These are phyloP conservation scores for Paraphaeosphaeria sporulosa DNA, from an alignment of 2,329 filamentous ascomycete species.

Conservation along the genomic window DNA sequence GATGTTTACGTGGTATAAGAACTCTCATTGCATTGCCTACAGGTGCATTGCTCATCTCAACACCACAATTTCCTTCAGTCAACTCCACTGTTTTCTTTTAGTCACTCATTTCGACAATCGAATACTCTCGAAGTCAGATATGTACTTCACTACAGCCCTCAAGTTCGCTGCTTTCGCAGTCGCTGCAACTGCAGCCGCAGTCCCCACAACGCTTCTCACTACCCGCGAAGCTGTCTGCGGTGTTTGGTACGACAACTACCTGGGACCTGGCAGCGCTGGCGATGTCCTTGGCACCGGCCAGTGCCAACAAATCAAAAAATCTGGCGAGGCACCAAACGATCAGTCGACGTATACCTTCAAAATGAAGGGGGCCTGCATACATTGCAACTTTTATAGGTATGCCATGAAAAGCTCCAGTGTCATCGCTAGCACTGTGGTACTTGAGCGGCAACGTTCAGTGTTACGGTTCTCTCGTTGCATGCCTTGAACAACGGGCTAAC, in stretches of 20 bases:
- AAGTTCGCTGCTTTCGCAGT: neutral
- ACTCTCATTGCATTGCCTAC: neutral
- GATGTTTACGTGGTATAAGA: neutral
- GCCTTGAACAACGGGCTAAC: neutral
- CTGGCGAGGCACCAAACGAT: neutral
- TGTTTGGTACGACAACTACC: neutral
- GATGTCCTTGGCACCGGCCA: constrained; percentile 1
- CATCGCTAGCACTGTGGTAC: no score
- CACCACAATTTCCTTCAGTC: neutral
- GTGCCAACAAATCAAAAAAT: constrained; percentile 3
- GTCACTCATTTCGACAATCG: neutral
- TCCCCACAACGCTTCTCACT: neutral
- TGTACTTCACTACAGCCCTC: neutral
- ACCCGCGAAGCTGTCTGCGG: neutral
- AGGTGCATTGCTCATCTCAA: neutral
- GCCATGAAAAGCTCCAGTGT: no score
- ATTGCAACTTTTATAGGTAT: neutral
- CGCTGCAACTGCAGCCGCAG: neutral
- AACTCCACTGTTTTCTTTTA: neutral
- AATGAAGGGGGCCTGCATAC: neutral
- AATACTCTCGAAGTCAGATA: neutral
- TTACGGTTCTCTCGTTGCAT: neutral
- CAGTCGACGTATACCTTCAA: neutral
- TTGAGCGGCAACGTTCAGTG: neutral
- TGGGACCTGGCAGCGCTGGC: constrained; percentile 2